Base-by-base conservation (phyloP, 2,329 filamentous ascomycete species). In the Verticillium dahliae region DNA sequence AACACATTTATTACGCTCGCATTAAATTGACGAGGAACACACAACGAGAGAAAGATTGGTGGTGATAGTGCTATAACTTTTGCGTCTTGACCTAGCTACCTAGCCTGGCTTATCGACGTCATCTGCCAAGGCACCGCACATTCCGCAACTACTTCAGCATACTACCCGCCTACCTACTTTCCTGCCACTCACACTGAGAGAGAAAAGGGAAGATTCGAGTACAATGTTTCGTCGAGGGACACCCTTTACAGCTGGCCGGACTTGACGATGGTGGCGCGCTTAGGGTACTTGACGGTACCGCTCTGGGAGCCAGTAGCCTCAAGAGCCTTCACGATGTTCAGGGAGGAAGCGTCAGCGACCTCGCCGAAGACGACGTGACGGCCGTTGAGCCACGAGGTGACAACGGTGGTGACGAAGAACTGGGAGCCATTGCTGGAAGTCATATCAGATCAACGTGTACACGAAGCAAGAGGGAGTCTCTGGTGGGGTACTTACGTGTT, bases 351-450 rank as follows among this genome's bases (percentile, higher is more conserved):
- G 65, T 83, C 80, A 62, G 79, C 79, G 56, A 93, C 89, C 80
- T 90, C 82, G 74, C 91, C 91, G 79, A 93, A 93, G 74, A 92
- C 90, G 77, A 92, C 90, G 83, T 95, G 91, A 76, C 89, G 89
- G 73, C 85, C 86, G 75, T 95, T 85, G 69, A 95, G 83, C 84
- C 96, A 96, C 61, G 88, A 88, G 64, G 95, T 98, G 63, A 88
- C 84, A 58, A 96, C 92, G 61, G 94, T 98, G 71, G 94, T 98
- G 75, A 98, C 81, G 84, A 98, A 98, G 85, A 98, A 98, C 79
- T 98, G 94, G 59, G 91, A 96, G 71, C 95, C 95, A 81, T 99
- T 99, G 77, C 95, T 97, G 65, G 78, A 79, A 11, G 80, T 80
- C 18, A 79, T 80, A 58, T 70, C 52, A 69, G 70, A 31, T 11